Evolutionary conservation across 331 rosid species (phyloP).

Genomic region (Ulmus americana): DNA sequence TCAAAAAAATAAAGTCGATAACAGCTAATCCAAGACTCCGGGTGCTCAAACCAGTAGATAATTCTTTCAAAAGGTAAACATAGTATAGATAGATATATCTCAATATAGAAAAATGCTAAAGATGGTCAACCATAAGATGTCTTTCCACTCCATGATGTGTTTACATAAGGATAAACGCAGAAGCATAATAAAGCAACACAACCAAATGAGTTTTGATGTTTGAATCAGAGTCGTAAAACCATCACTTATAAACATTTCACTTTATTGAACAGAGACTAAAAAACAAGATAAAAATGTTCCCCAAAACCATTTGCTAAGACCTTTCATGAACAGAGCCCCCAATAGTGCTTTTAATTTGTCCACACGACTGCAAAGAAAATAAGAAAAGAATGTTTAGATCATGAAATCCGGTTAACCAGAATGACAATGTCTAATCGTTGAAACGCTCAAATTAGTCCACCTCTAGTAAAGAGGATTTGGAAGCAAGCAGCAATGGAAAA

Average conservation of each 20-base stretch:
- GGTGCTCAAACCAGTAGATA: no score
- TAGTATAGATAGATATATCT: no score
- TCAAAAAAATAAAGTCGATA: no score
- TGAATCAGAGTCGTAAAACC: conserved; percentile 10
- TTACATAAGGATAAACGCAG: not conserved
- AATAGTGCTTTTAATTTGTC: conserved; percentile 1
- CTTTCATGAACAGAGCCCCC: conserved; percentile 2
- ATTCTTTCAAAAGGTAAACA: no score
- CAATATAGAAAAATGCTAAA: no score
- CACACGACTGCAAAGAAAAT: conserved; percentile 14
- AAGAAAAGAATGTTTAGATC: not conserved
- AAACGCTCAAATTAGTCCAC: not conserved
- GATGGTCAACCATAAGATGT: no score
- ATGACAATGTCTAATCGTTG: not conserved
- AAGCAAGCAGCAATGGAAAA: not conserved
- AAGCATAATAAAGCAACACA: conserved; percentile 5
- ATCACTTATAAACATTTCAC: conserved; percentile 7
- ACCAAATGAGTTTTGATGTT: conserved; percentile 1
- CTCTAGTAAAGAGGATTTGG: not conserved
- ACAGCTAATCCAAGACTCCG: no score
- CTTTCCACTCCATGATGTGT: not conserved
- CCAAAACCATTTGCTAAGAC: conserved; percentile 6
- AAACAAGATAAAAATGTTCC: not conserved
- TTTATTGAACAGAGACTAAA: conserved; percentile 24
- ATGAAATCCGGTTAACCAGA: not conserved